phyloP scores from a whole-genome alignment of 2,329 filamentous ascomycete genomes.

The Diaporthe humulicola region DNA sequence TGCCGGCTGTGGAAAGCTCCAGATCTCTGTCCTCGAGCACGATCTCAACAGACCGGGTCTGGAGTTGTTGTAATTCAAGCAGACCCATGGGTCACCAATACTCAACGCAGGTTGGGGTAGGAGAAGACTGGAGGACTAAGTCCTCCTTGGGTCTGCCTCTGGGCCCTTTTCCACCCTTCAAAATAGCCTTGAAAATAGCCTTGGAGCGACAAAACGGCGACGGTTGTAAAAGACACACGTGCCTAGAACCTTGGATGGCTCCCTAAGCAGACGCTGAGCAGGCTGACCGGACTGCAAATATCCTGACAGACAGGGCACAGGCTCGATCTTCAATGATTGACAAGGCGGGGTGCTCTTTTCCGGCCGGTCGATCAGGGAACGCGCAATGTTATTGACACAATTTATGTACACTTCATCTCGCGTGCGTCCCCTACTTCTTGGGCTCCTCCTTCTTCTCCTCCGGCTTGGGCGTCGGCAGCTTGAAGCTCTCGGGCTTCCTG shows the following conservation, averaged over 20 bases:
- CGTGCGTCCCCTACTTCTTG: constrained; percentile 79
- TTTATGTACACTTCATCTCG: constrained; percentile 49
- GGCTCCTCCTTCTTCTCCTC: constrained; percentile 91
- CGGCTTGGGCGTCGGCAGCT: constrained; percentile 94
- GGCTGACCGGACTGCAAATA: not conserved
- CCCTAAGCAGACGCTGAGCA: not conserved
- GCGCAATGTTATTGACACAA: constrained; percentile 37
- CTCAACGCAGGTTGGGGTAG: not conserved
- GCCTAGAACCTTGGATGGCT: not conserved
- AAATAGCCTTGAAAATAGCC: not conserved
- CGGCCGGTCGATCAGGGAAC: not conserved
- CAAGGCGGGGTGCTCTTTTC: not conserved
- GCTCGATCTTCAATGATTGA: not conserved
- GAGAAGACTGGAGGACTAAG: not conserved
- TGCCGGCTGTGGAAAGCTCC: not conserved
- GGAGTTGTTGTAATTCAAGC: not conserved
- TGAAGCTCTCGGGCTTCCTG: constrained; percentile 88
- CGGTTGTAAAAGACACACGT: not conserved
- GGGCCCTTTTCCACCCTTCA: too few relatives aligned
- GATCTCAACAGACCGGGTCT: not conserved
- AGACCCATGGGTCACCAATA: not conserved
- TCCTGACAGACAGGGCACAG: too few relatives aligned
- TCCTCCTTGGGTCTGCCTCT: not conserved
- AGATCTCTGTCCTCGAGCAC: not conserved
- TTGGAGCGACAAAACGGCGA: not conserved